phyloP scores from a whole-genome alignment of 192 early-diverging fungal species.

The Chytriomyces sp. region DNA sequence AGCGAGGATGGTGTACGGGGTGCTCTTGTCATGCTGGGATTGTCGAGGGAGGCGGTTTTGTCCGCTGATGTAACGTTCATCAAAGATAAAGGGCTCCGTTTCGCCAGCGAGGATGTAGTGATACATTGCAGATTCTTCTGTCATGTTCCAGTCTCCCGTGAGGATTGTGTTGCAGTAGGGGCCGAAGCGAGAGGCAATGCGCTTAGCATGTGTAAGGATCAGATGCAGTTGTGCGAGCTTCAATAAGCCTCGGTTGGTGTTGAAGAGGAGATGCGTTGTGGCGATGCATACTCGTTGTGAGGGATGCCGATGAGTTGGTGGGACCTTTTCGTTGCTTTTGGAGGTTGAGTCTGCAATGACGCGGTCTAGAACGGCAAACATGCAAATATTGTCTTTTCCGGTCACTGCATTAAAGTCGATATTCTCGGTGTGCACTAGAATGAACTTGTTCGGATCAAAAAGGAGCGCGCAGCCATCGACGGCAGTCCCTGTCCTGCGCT shows the following conservation, averaged over 20 bases:
- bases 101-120: slow-evolving; percentile 22
- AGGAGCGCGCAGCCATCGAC: slow-evolving; percentile 26
- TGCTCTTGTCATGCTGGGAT: neutral
- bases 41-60: neutral
- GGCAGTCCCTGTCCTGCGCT: neutral
- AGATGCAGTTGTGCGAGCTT: slow-evolving; percentile 25
- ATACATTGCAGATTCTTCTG: slow-evolving; percentile 13
- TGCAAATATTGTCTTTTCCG: slow-evolving; percentile 23
- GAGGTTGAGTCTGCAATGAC: neutral
- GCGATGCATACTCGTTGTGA: neutral
- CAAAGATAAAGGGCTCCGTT: slow-evolving; percentile 23
- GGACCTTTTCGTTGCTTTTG: neutral
- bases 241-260: slow-evolving; percentile 20
- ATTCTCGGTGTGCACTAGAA: slow-evolving; percentile 1
- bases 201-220: neutral
- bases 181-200: neutral
- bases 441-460: slow-evolving; percentile 1
- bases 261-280: slow-evolving; percentile 35
- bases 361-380: neutral
- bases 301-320: neutral
- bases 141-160: slow-evolving; percentile 28
- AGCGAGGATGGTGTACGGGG: neutral
- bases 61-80: slow-evolving; percentile 19
- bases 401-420: slow-evolving; percentile 14
- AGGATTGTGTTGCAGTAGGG: neutral